Base-by-base conservation (phyloP, 257 asterid species). In the Fraxinus excelsior region DNA sequence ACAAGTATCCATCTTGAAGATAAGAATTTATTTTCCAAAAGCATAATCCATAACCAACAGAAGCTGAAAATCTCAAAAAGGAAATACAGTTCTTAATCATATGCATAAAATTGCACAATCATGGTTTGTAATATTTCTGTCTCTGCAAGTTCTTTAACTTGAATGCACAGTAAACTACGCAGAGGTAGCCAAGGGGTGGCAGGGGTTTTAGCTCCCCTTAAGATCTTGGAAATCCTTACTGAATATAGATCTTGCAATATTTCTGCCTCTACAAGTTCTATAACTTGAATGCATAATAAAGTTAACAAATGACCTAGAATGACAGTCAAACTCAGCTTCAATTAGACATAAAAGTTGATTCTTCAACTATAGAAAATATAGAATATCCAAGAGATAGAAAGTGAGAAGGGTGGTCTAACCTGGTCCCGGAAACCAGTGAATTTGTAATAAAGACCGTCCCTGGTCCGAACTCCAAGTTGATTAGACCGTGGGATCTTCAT, bases 391-490 rank as follows among this genome's bases (percentile, higher is more conserved):
- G 28, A 26, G 53, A 42, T n/a, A n/a, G 66, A 58, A 38, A 26
- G 11, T 3, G 16, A 75, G 38, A 44, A 35, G 53, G 46, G 32
- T 7, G 7, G 38, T 32, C 19, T 69, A 80, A 89, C 99, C 97
- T 90, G 97, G 81, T 96, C 98, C 6, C 96, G 90, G 71, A 96
- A 96, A 74, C 99, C 98, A 71, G 92, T 91, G 79, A 96, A 96
- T 82, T 96, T 96, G 76, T 93, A 93, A 72, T 86, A 46, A 18
- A 96, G 94, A 67, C 98, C 99, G 80, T 96, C 99, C 86, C 77
- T 96, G 28, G 90, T 90, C 73, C 90, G 91, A 73, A 96, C 89
- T 62, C 99, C 98, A 62, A 96, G 97, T 84, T 96, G 97, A 83
- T 96, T 88, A 62, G 91, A 79, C 71, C 98, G 87, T 32, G 97